Percentiles rank a stretch among this genome's conserved stretches.
These are phyloP conservation scores for Penicillium decumbens DNA, from an alignment of 2,329 filamentous ascomycete genomes.

Conservation along the genomic window DNA sequence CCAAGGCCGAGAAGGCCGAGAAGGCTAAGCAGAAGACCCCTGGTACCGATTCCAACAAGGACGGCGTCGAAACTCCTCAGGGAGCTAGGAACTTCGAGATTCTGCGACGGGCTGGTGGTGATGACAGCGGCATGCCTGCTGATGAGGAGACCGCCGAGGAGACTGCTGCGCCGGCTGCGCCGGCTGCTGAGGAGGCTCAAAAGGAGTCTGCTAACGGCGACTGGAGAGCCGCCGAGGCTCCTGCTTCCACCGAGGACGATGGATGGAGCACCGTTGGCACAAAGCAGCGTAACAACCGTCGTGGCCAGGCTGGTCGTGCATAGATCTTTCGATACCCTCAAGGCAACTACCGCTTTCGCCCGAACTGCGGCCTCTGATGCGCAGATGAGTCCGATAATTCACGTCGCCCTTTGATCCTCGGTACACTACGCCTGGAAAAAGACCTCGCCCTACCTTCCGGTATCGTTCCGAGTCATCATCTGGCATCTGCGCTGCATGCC, in stretches of 20 bases:
- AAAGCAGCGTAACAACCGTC: conserved; percentile 44
- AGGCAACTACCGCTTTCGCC: conserved; percentile 17
- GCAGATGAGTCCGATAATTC: background rate
- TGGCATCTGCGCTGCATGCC: conserved; percentile 6
- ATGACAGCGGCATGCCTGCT: conserved; percentile 46
- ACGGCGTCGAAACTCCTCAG: conserved; percentile 37
- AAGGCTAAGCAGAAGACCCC: conserved; percentile 52
- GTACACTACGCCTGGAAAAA: background rate
- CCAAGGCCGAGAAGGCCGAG: conserved; percentile 64
- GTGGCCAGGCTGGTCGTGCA: conserved; percentile 38
- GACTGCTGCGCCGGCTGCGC: conserved; percentile 43
- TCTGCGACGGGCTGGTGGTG: conserved; percentile 48
- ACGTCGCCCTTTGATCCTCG: background rate
- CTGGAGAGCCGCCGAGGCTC: conserved; percentile 37
- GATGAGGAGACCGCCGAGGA: conserved; percentile 49
- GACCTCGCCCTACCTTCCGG: background rate
- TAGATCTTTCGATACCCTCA: conserved; percentile 38
- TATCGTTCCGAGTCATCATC: conserved; percentile 9
- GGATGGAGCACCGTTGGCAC: conserved; percentile 48
- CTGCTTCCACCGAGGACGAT: conserved; percentile 37
- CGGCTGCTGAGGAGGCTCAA: conserved; percentile 47
- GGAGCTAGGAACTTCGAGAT: conserved; percentile 53
- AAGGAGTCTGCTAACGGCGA: conserved; percentile 49
- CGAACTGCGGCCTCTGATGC: conserved; percentile 11
- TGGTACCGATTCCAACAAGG: conserved; percentile 41